A percentile compares a stretch with the other conserved stretches of the same genome.
These are phyloP conservation scores for Colletotrichum noveboracense DNA, from an alignment of 2,329 filamentous ascomycete species.

Conservation along the genomic window DNA sequence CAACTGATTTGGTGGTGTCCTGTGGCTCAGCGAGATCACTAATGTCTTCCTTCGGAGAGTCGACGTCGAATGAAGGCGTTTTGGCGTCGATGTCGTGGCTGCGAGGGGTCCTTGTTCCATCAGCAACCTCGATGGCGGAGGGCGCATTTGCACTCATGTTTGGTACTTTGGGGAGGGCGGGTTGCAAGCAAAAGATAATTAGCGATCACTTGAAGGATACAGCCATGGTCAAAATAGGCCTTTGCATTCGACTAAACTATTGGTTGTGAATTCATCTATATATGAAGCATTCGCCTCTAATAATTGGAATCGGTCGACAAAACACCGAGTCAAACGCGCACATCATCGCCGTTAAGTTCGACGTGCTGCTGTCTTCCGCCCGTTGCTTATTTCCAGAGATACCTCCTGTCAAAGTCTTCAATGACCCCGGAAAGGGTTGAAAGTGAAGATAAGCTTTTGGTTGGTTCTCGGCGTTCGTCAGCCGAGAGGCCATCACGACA, in stretches of 20 bases:
- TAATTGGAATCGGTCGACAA: not conserved
- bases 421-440: not conserved
- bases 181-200: not conserved
- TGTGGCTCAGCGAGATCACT: not conserved
- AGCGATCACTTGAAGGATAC: not conserved
- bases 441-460: not conserved
- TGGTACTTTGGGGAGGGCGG: rapidly evolving
- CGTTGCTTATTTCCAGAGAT: not conserved
- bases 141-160: not conserved
- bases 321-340: not conserved
- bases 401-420: not conserved
- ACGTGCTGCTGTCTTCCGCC: not conserved
- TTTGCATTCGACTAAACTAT: not conserved
- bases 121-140: not conserved
- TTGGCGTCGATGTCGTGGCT: not conserved
- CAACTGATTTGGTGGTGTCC: not conserved
- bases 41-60: not conserved
- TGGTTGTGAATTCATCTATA: not conserved
- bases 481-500: not conserved
- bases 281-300: not conserved
- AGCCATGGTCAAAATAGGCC: rapidly evolving
- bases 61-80: not conserved
- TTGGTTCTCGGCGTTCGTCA: not conserved
- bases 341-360: not conserved
- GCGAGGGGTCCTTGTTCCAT: not conserved